Base-by-base conservation (phyloP, 148 eudicot genomes). In the Persicaria tinctoria region DNA sequence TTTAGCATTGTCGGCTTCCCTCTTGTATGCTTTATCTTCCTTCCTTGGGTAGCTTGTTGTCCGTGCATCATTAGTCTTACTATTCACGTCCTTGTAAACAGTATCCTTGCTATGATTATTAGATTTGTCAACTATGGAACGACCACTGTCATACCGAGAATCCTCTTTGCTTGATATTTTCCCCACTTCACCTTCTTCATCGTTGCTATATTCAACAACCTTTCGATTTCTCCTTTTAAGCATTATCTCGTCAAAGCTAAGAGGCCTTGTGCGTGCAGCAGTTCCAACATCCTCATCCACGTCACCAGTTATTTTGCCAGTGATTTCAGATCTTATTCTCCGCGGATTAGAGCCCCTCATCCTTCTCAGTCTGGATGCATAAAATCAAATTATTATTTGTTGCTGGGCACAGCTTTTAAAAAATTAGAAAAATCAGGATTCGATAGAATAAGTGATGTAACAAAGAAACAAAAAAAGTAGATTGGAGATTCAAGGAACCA, bases 241-340 rank as follows among this genome's bases (percentile, higher is more conserved):
- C 97, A 95, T 90, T 73, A 95, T 84, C 63, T 92, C 96, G 51
- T 89, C 96, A 84, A 82, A 92, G 83, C 93, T 95, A 23, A 90
- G 74, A 32, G 98, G 97, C 75, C 98, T 92, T 68, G 97, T 95
- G 80, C 97, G 85, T 59, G 98, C 98, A 78, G 98, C 87, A 81
- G 92, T 90, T 78, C 88, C 97, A 69, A 83, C 88, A 70, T 76
- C 66, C 14, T 23, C 64, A 70, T 85, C 83, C 68, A 84, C 81
- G 78, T 84, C 93, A 76, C 56, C 70, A 44, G 73, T 64, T 76
- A 73, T 46, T 73, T 76, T 83, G 80, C 80, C 79, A 69, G 77
- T 81, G 53, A 54, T 82, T 66, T 74, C 83, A 75, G 85, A 81
- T 74, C 76, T 88, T 78, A 78, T 82, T 73, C 82, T 87, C 60